Evolutionary conservation across 2,329 filamentous ascomycete species (phyloP).

Genomic region (Rhynchosporium agropyri): DNA sequence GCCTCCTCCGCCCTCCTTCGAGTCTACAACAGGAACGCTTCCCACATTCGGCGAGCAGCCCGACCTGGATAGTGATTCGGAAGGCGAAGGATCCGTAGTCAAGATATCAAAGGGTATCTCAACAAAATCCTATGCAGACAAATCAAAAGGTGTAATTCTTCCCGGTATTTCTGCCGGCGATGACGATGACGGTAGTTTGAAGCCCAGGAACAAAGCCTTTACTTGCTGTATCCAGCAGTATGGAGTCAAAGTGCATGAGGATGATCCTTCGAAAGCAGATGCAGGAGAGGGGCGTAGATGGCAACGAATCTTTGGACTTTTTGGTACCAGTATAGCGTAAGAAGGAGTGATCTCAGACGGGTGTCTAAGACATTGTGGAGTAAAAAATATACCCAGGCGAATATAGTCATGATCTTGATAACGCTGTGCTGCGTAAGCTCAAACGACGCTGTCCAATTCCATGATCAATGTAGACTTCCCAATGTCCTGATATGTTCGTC

Average conservation of each 20-base stretch:
- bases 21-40: slow-evolving; percentile 16
- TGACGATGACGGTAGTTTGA: slow-evolving; percentile 27
- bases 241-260: slow-evolving; percentile 53
- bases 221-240: slow-evolving; percentile 73
- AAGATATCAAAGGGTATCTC: slow-evolving; percentile 20
- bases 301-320: slow-evolving; percentile 65
- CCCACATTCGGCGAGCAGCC: slow-evolving; percentile 34
- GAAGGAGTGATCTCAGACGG: too few relatives aligned
- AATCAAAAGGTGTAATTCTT: neutral
- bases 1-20: slow-evolving; percentile 24
- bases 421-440: too few relatives aligned
- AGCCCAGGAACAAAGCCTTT: slow-evolving; percentile 60
- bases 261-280: slow-evolving; percentile 48
- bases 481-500: too few relatives aligned
- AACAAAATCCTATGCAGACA: neutral
- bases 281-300: slow-evolving; percentile 54
- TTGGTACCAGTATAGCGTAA: slow-evolving; percentile 61
- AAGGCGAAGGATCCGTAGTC: slow-evolving; percentile 21
- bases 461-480: too few relatives aligned
- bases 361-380: neutral
- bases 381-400: neutral
- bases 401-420: neutral
- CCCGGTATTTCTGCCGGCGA: slow-evolving; percentile 24
- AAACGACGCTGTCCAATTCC: too few relatives aligned
- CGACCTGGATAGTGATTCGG: slow-evolving; percentile 36